Percentiles rank a stretch among this genome's conserved stretches.
Evolutionary conservation across 2,329 filamentous ascomycete species (phyloP).

Genomic region (Botrytis fabae): DNA sequence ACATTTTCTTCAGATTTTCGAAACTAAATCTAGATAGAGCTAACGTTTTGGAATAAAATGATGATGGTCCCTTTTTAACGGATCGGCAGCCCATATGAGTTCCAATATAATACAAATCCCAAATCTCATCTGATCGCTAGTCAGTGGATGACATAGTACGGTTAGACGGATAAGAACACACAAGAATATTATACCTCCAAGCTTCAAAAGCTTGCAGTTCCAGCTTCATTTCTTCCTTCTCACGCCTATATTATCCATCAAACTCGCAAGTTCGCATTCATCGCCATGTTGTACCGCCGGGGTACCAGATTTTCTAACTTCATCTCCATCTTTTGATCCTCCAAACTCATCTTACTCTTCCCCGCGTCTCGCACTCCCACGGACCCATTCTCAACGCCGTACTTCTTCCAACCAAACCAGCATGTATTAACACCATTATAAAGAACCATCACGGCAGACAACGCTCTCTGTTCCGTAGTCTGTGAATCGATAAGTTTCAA

Average conservation of each 20-base stretch:
- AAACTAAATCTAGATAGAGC: not conserved
- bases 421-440: not conserved
- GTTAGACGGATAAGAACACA: not conserved
- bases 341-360: accelerated
- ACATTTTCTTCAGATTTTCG: not conserved
- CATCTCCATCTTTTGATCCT: not conserved
- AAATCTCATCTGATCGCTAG: not conserved
- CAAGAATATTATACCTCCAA: not conserved
- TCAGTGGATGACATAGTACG: not conserved
- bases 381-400: not conserved
- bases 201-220: not conserved
- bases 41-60: not conserved
- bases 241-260: not conserved
- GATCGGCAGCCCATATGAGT: not conserved
- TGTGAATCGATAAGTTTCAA: not conserved
- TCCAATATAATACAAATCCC: not conserved
- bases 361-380: not conserved
- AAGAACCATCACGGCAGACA: not conserved
- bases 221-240: not conserved
- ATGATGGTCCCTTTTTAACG: no score
- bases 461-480: not conserved
- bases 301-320: not conserved
- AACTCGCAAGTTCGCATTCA: not conserved
- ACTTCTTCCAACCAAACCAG: not conserved
- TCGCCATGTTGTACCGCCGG: not conserved